phyloP scores from a whole-genome alignment of 495 filamentous ascomycete species.

The Usnea hakonensis region DNA sequence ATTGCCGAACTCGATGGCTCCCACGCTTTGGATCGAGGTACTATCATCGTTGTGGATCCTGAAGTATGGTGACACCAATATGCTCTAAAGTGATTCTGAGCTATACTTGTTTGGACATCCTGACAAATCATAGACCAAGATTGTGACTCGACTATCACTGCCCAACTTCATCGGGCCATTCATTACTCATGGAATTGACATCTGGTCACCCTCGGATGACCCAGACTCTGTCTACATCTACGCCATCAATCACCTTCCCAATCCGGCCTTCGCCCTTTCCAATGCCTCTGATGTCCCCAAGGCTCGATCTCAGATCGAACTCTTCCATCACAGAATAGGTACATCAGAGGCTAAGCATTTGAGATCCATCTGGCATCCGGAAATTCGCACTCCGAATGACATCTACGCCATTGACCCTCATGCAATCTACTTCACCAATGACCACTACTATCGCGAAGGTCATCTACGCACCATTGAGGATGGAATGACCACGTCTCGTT shows the following conservation, averaged over 20 bases:
- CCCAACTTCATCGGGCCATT: slow-evolving; percentile 48
- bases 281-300: slow-evolving; percentile 21
- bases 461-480: slow-evolving; percentile 39
- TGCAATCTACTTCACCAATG: slow-evolving; percentile 54
- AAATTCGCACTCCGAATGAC: slow-evolving; percentile 55
- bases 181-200: slow-evolving; percentile 53
- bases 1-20: slow-evolving; percentile 36
- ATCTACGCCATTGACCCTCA: slow-evolving; percentile 40
- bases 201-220: slow-evolving; percentile 40
- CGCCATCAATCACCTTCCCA: slow-evolving; percentile 51
- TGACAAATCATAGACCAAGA: slow-evolving; percentile 37
- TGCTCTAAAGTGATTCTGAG: not conserved
- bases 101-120: not conserved
- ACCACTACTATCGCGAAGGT: slow-evolving; percentile 47
- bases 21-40: slow-evolving; percentile 32
- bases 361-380: slow-evolving; percentile 36
- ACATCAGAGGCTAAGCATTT: slow-evolving; percentile 33
- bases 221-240: slow-evolving; percentile 49
- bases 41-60: slow-evolving; percentile 49
- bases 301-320: slow-evolving; percentile 47
- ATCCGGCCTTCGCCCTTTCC: slow-evolving; percentile 31
- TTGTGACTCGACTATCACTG: slow-evolving; percentile 39
- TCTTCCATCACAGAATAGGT: slow-evolving; percentile 48
- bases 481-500: slow-evolving; percentile 31
- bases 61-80: too few relatives aligned